Evolutionary conservation across 1,139 yeast genomes (phyloP).

Genomic region (Zhuliangozyma parablackwelliae): DNA sequence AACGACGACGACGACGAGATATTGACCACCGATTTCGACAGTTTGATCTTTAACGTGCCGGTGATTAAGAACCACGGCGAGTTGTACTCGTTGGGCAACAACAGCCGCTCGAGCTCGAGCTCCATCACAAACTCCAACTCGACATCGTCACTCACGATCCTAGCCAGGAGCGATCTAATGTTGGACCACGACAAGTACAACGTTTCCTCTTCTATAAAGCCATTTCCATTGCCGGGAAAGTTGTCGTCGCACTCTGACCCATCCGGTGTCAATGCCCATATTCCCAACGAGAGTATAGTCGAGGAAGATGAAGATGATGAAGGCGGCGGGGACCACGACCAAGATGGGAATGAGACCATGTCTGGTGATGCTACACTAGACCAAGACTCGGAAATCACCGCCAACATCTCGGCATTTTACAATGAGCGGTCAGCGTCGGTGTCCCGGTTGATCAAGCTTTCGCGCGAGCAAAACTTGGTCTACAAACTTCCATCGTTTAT

Average conservation of each 20-base stretch:
- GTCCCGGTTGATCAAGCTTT: constrained; percentile 26
- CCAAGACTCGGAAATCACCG: constrained; percentile 32
- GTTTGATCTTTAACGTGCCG: constrained; percentile 42
- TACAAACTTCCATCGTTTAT: constrained; percentile 39
- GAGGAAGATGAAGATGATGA: constrained; percentile 14
- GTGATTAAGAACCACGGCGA: constrained; percentile 37
- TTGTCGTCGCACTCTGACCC: constrained; percentile 11
- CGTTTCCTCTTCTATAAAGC: constrained; percentile 14
- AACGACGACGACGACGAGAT: constrained; percentile 43
- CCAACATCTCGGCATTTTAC: constrained; percentile 36
- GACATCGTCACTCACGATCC: constrained; percentile 5
- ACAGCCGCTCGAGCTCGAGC: not conserved
- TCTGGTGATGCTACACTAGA: constrained; percentile 6
- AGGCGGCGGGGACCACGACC: constrained; percentile 2
- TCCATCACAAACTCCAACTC: not conserved
- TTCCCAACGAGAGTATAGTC: constrained; percentile 15
- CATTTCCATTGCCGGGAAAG: constrained; percentile 38
- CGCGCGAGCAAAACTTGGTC: constrained; percentile 32
- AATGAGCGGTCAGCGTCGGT: constrained; percentile 33
- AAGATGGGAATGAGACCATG: not conserved
- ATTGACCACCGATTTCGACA: constrained; percentile 32
- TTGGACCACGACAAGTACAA: constrained; percentile 22
- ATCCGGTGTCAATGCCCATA: constrained; percentile 6
- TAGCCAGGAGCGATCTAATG: constrained; percentile 26
- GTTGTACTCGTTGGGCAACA: constrained; percentile 15